Percentiles rank a stretch among this genome's conserved stretches.
These are phyloP conservation scores for Xylariaceae sp. DNA, from an alignment of 2,329 filamentous ascomycete genomes.

Conservation along the genomic window DNA sequence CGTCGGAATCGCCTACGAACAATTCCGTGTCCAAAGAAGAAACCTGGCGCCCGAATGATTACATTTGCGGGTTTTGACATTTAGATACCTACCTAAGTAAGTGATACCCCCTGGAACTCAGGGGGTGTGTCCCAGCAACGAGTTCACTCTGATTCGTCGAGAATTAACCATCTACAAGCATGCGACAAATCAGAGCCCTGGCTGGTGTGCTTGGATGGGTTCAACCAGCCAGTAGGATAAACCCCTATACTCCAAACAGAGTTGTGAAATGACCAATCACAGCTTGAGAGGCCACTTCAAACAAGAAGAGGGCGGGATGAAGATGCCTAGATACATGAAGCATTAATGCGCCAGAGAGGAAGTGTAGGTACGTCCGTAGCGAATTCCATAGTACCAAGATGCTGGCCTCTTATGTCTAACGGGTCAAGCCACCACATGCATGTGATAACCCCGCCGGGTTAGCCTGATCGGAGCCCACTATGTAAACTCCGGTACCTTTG, in stretches of 20 bases:
- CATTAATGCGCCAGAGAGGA: neutral
- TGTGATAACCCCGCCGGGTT: neutral
- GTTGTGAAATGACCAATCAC: no score
- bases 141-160: constrained; percentile 7
- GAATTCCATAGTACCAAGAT: neutral
- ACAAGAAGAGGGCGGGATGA: no score
- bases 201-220: neutral
- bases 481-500: no score
- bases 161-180: neutral
- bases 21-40: no score
- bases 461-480: no score
- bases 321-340: no score
- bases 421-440: neutral
- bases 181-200: constrained; percentile 10
- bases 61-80: no score
- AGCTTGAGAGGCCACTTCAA: no score
- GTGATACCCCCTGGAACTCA: constrained; percentile 12
- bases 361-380: no score
- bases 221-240: neutral
- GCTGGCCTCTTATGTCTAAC: neutral
- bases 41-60: no score
- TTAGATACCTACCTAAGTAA: neutral
- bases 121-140: constrained; percentile 10
- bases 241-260: no score
- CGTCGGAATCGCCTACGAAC: no score